A percentile compares a stretch with the other conserved stretches of the same genome.
Conservation (phyloP, 148 eudicot species). For the Heliamphora exappendiculata region DNA sequence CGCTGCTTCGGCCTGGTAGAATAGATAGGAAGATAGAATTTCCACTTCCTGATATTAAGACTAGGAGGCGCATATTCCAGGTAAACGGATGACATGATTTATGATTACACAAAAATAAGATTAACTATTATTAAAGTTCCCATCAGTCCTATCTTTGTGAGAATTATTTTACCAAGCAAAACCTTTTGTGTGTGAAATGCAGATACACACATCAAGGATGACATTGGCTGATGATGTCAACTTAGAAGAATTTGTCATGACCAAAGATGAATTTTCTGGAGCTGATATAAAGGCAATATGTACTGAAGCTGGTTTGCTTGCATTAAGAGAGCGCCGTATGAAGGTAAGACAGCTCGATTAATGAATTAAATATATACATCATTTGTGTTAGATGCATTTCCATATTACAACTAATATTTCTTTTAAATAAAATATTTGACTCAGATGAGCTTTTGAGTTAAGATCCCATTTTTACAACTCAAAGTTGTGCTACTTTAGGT, state of each 20-base stretch:
- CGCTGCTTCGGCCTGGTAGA: constrained; percentile 93
- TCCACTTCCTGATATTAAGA: constrained; percentile 95
- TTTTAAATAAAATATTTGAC: no score
- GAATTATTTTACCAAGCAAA: neutral
- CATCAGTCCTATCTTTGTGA: neutral
- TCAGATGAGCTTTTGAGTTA: no score
- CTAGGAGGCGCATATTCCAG: constrained; percentile 87
- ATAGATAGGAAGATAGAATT: constrained; percentile 94
- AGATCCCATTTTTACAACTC: no score
- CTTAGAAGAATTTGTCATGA: constrained; percentile 97
- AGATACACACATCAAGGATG: constrained; percentile 97
- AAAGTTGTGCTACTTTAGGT: no score
- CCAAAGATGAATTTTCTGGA: constrained; percentile 97
- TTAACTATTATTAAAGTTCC: neutral
- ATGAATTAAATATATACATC: no score
- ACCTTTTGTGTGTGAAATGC: constrained; percentile 2
- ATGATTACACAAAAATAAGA: neutral
- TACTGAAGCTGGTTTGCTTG: constrained; percentile 97
- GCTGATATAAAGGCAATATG: constrained; percentile 99
- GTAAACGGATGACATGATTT: constrained; percentile 21
- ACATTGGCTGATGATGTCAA: constrained; percentile 95
- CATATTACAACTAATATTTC: no score
- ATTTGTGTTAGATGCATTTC: no score
- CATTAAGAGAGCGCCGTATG: constrained; percentile 93
- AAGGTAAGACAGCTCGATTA: constrained; percentile 43